Evolutionary conservation across 2,329 filamentous ascomycete species (phyloP), one percentile per base, ranked within the genome.

Genomic region (Stagonosporopsis cucurbitacearum): DNA sequence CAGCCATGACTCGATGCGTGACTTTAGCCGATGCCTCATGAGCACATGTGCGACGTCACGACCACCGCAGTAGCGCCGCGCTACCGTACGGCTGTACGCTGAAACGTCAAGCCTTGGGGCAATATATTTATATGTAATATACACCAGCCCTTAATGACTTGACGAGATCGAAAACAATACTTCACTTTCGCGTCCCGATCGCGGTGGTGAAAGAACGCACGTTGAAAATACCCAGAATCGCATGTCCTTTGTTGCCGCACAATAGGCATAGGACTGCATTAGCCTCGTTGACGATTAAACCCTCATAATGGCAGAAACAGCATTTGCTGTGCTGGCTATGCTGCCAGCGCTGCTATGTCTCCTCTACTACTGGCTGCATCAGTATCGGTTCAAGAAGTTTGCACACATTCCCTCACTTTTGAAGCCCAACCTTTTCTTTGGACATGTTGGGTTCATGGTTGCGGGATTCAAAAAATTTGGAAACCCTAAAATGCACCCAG

Each of bases 311-410:
- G 48, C 52, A 26, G 57, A 63, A 32, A 54, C 46, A 17, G 41
- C 39, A 30, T 69, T 67, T 41, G 54, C 59, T 9, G 19, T 65
- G 20, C 35, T 72, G 30, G 65, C 66, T 9, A 23, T 69, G 6
- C 4, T 69, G 9, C 63, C 66, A 2, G 49, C 63, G 12, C 15
- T 71, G 1, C 30, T 49, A 4, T 69, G 58, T 56, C 52, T 57
- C 32, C 22, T 70, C 4, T 72, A 71, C 41, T 46, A 50, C 8
- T 57, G 60, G 39, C 30, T 72, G 5, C 50, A 59, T 15, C 63
- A 60, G 45, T 74, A 67, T 62, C 69, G 72, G 15, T 72, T 64
- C 57, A 61, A 64, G 13, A 62, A 46, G 20, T 72, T 64, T 46
- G 60, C 54, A 3, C 53, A 70, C 32, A 62, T 72, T 13, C 71